Base-by-base conservation (phyloP, 2,329 filamentous ascomycete genomes). In the Fusarium nygamai region DNA sequence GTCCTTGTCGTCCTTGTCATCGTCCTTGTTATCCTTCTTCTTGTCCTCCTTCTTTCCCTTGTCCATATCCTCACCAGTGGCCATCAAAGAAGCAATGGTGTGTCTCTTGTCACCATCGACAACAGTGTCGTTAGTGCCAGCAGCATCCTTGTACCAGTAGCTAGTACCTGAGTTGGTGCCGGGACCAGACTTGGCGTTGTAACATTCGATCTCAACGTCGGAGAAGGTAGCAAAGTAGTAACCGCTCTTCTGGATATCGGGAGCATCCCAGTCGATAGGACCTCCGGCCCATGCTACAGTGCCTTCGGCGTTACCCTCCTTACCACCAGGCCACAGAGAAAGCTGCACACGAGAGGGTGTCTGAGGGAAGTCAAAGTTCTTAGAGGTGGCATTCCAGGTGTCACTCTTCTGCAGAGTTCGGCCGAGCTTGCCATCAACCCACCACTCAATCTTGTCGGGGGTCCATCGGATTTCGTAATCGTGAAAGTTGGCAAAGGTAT, bases 381-480 rank as follows among this genome's bases (percentile, higher is more conserved):
- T 92, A 66, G 91, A 85, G 12, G 94, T 97, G 19, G 87, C 85
- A 85, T 99, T 98, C 91, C 92, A 98, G 19, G 96, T 98, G 43
- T 94, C 90, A 22, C 88, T 87, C 81, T 92, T 92, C 81, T 95
- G 88, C 82, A 94, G 87, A 31, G 90, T 92, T 70, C 96, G 94
- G 73, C 92, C 90, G 34, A 92, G 87, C 62, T 92, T 86, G 80
- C 94, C 96, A 81, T 99, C 95, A 56, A 99, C 89, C 67, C 90
- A 89, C 96, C 96, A 99, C 66, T 91, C 92, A 75, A 98, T 92
- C 73, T 88, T 84, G 74, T 98, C 96, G 19, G 94, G 94, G 6
- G 92, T 93, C 96, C 96, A 99, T 82, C 94, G 91, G 80, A 99
- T 93, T 81, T 96, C 94, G 85, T 98, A 99, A 44, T 92, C 92